Base-by-base conservation (phyloP, 2,329 filamentous ascomycete species). In the Sarocladium strictum region DNA sequence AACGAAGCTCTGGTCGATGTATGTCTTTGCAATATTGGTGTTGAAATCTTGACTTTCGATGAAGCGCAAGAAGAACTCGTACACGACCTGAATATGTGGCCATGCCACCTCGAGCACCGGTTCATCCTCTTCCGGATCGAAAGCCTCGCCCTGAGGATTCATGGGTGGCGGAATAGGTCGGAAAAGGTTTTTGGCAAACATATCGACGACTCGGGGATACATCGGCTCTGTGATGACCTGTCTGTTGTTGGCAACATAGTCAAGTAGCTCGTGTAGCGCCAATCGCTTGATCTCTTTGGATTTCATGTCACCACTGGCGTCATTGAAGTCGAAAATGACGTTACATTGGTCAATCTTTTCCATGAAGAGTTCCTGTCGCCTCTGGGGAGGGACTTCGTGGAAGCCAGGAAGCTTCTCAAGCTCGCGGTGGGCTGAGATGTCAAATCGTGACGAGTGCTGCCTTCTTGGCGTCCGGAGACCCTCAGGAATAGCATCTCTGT, bases 21-120 rank as follows among this genome's bases (percentile, higher is more conserved):
- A 97, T 58, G 92, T 89, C 76, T 99, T 99, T 62, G 94, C 94
- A 65, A 97, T 97, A 73, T 99, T 99, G 62, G 94, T 99, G 77
- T 97, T 99, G 80, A 99, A 99, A 71, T 99, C 94, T 70, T 97
- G 94, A 72, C 94, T 97, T 72, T 99, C 94, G 63, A 99, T 99
- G 73, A 99, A 99, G 57, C 94, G 84, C 58, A 99, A 78, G 78
- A 99, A 99, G 78, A 99, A 99, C 72, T 99, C 94, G 72, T 99
- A 99, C 38, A 99, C 94, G 55, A 99, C 94, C 73, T 99, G 94
- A 57, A 99, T 99, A 69, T 99, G 94, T 7, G 94, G 94, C 94
- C 94, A 99, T 4, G 94, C 94, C 33, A 99, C 94, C 75, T 99
- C 94, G 56, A 99, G 79, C 32, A 99, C 94, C 1, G 94, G 94